Conservation (phyloP, 2,329 filamentous ascomycete genomes). For the Fusarium sp. region DNA sequence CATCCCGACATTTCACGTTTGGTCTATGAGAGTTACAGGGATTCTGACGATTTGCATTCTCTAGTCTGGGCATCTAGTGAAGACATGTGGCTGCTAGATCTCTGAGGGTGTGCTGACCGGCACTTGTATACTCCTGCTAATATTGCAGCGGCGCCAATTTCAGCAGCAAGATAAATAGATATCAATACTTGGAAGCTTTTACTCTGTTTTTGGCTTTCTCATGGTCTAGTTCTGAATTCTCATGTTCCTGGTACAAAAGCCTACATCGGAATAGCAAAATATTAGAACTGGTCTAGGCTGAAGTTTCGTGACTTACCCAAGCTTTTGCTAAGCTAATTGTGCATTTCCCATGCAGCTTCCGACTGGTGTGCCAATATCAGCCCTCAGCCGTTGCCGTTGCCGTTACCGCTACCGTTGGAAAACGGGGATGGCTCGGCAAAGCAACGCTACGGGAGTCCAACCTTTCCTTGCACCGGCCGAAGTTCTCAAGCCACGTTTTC, state of each 20-base stretch:
- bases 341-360: neutral
- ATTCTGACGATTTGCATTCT: neutral
- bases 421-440: neutral
- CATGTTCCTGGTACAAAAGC: neutral
- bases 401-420: no score
- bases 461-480: no score
- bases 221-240: neutral
- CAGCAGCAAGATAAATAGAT: neutral
- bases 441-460: neutral
- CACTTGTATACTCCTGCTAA: neutral
- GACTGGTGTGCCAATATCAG: neutral
- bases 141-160: neutral
- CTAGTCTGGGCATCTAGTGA: neutral
- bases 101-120: neutral
- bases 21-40: neutral
- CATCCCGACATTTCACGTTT: neutral
- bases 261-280: neutral
- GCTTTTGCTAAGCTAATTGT: neutral
- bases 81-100: neutral
- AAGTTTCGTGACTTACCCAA: neutral
- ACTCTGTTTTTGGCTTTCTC: neutral
- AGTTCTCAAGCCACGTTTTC: neutral
- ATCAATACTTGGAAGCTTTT: neutral
- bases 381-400: neutral
- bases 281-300: neutral